Evolutionary conservation across 2,329 filamentous ascomycete genomes (phyloP).

Genomic region (Cladophialophora bantiana): DNA sequence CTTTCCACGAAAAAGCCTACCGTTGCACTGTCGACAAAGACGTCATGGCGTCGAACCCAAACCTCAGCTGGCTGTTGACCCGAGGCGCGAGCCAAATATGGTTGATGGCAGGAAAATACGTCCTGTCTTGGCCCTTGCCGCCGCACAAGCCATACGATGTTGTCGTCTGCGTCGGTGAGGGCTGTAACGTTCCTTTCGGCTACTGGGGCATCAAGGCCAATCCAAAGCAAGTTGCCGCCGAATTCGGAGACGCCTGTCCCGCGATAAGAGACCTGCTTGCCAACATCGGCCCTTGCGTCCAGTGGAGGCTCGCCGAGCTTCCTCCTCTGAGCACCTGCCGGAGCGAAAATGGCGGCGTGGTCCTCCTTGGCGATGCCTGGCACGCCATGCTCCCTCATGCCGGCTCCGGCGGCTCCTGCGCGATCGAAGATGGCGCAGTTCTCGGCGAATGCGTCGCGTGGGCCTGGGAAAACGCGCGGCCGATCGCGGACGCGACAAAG

Average conservation of each 20-base stretch:
- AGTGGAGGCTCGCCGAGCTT: conserved; percentile 20
- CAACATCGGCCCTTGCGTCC: conserved; percentile 11
- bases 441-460: conserved; percentile 18
- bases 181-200: conserved; percentile 15
- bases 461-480: conserved; percentile 8
- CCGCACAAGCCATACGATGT: conserved; percentile 16
- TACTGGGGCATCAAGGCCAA: conserved; percentile 20
- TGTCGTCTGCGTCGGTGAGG: conserved; percentile 15
- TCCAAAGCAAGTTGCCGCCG: conserved; percentile 9
- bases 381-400: conserved; percentile 22
- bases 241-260: conserved; percentile 18
- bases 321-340: conserved; percentile 19
- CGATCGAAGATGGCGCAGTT: conserved; percentile 21
- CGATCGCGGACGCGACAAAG: conserved; percentile 18
- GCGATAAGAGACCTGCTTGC: conserved; percentile 12
- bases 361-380: conserved; percentile 19
- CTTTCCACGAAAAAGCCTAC: conserved; percentile 14
- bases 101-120: conserved; percentile 13
- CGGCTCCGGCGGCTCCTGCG: conserved; percentile 14
- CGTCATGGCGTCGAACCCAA: conserved; percentile 11
- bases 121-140: conserved; percentile 16
- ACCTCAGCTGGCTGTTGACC: conserved; percentile 14
- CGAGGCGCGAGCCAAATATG: conserved; percentile 10
- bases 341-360: conserved; percentile 11
- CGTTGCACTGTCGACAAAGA: conserved; percentile 20